These are phyloP conservation scores for Ordospora colligata DNA, from an alignment of 371 early-diverging fungal genomes.

Conservation along the genomic window DNA sequence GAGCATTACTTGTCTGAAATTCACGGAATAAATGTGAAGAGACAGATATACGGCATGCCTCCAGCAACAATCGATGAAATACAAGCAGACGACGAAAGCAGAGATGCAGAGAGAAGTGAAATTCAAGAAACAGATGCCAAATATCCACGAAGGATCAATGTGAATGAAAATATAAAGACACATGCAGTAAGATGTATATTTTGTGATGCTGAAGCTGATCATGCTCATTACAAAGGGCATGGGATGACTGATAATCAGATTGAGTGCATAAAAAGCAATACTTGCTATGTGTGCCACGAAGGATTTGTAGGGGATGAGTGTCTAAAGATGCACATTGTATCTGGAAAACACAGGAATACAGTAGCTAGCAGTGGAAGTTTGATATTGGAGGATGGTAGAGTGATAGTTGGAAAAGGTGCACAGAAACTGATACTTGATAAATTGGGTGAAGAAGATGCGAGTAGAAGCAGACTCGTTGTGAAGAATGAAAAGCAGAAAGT, in stretches of 20 bases:
- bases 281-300: conserved; percentile 39
- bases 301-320: conserved; percentile 3
- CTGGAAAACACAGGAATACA: conserved; percentile 19
- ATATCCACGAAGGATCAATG: not conserved
- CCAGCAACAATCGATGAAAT: conserved; percentile 31
- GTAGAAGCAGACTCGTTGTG: not conserved
- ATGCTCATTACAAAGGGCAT: conserved; percentile 22
- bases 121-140: not conserved
- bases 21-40: conserved; percentile 35
- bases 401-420: not conserved
- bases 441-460: not conserved
- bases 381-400: conserved; percentile 27
- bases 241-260: conserved; percentile 2
- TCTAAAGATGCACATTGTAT: conserved; percentile 9
- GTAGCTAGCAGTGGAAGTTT: not conserved
- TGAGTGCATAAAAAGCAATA: not conserved
- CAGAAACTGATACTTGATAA: not conserved
- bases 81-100: not conserved
- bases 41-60: conserved; percentile 29
- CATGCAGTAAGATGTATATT: conserved; percentile 1
- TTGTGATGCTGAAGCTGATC: conserved; percentile 4
- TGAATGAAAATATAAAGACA: not conserved
- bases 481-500: no score
- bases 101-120: conserved; percentile 10
- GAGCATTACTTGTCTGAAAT: conserved; percentile 30